phyloP scores from a whole-genome alignment of 192 early-diverging fungal species.

The Phlyctochytrium bullatum region DNA sequence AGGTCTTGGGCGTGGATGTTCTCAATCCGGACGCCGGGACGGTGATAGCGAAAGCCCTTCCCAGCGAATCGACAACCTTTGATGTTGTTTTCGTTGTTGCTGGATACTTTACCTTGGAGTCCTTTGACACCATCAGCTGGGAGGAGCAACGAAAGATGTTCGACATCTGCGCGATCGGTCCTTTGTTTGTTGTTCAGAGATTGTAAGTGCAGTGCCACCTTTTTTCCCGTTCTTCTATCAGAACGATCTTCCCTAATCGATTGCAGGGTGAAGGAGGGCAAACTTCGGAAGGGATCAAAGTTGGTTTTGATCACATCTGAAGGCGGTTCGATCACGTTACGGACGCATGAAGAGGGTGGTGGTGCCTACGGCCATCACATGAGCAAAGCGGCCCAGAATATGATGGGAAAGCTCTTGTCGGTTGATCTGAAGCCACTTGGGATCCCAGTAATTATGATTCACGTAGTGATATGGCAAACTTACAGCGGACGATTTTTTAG shows the following conservation, averaged over 20 bases:
- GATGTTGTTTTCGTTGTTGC: neutral
- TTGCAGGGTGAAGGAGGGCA: neutral
- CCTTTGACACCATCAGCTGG: neutral
- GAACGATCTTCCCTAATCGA: neutral
- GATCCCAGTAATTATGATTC: neutral
- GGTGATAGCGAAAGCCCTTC: neutral
- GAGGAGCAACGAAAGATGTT: conserved; percentile 1
- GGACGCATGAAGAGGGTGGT: neutral
- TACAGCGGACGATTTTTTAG: neutral
- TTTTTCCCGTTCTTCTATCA: neutral
- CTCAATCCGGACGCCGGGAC: neutral
- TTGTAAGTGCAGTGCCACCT: neutral
- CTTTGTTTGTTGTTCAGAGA: neutral
- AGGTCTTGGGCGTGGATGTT: neutral
- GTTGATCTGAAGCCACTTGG: neutral
- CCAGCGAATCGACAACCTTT: neutral
- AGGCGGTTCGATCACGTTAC: neutral
- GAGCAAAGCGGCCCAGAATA: neutral
- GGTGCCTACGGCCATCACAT: neutral
- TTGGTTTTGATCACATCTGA: neutral
- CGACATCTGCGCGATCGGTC: neutral
- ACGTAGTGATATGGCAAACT: neutral
- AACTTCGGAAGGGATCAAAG: neutral
- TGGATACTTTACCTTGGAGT: neutral
- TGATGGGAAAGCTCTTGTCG: neutral